phyloP scores from a whole-genome alignment of 257 asterid species.

The Solanum acaule region DNA sequence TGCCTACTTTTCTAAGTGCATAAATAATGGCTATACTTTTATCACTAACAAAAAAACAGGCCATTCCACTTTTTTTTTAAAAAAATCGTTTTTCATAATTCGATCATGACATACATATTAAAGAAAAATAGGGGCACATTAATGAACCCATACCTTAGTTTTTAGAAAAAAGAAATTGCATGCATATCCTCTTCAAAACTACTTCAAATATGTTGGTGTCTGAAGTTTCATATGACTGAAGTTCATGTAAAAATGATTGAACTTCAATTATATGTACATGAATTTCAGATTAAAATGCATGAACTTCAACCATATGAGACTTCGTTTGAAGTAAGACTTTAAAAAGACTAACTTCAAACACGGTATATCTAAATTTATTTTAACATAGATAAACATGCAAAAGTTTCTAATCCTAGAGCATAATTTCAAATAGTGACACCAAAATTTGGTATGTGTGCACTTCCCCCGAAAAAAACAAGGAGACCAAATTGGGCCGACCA shows the following conservation, averaged over 20 bases:
- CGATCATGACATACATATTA: not conserved
- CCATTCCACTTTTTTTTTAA: not conserved
- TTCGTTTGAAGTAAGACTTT: too few relatives aligned
- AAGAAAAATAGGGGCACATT: not conserved
- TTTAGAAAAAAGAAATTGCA: not conserved
- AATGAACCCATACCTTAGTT: not conserved
- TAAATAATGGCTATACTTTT: not conserved
- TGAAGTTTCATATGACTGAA: not conserved
- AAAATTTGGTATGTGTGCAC: not conserved
- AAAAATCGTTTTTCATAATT: not conserved
- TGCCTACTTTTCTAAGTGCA: not conserved
- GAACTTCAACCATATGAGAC: not conserved
- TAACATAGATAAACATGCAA: too few relatives aligned
- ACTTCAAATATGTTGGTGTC: not conserved
- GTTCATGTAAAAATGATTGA: not conserved
- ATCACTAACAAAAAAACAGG: not conserved
- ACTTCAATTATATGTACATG: not conserved
- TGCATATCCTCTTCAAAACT: not conserved
- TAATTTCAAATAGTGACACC: not conserved
- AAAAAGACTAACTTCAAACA: too few relatives aligned
- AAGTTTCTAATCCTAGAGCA: not conserved
- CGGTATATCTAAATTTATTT: too few relatives aligned
- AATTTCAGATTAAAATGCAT: fast-evolving
- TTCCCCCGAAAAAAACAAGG: not conserved
- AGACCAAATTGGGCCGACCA: not conserved